phyloP scores from a whole-genome alignment of 805 yeast genomes.

The Lachancea dasiensis region DNA sequence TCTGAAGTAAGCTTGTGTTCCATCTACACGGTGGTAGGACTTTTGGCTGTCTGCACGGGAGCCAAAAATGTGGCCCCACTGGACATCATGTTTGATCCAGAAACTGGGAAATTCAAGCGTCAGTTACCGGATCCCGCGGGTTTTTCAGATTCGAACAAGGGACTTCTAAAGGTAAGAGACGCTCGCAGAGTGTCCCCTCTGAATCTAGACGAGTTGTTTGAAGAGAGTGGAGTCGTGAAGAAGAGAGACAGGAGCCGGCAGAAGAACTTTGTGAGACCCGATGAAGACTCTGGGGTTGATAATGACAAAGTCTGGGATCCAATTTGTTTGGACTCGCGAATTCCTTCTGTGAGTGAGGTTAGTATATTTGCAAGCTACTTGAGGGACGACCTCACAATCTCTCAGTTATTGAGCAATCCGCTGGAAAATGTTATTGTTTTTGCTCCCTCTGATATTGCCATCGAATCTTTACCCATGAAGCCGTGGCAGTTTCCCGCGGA shows the following conservation, averaged over 20 bases:
- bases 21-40: neutral
- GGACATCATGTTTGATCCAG: slow-evolving; percentile 2
- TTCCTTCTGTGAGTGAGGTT: slow-evolving; percentile 36
- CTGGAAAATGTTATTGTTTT: slow-evolving; percentile 46
- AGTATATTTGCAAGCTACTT: slow-evolving; percentile 63
- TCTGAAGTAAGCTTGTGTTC: neutral
- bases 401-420: slow-evolving; percentile 41
- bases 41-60: slow-evolving; percentile 1
- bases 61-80: slow-evolving; percentile 8
- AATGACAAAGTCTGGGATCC: slow-evolving; percentile 1
- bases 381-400: slow-evolving; percentile 53
- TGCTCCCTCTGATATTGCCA: slow-evolving; percentile 66
- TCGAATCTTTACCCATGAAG: slow-evolving; percentile 44
- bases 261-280: neutral
- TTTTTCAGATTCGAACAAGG: neutral
- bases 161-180: slow-evolving; percentile 6
- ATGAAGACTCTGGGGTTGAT: neutral
- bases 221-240: neutral
- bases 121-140: slow-evolving; percentile 1
- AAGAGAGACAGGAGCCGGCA: slow-evolving; percentile 4
- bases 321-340: slow-evolving; percentile 25
- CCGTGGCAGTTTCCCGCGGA: slow-evolving; percentile 79
- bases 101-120: slow-evolving; percentile 8
- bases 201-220: slow-evolving; percentile 11
- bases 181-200: slow-evolving; percentile 7